Evolutionary conservation across 495 filamentous ascomycete species (phyloP).

Genomic region (Glarea lozoyensis): DNA sequence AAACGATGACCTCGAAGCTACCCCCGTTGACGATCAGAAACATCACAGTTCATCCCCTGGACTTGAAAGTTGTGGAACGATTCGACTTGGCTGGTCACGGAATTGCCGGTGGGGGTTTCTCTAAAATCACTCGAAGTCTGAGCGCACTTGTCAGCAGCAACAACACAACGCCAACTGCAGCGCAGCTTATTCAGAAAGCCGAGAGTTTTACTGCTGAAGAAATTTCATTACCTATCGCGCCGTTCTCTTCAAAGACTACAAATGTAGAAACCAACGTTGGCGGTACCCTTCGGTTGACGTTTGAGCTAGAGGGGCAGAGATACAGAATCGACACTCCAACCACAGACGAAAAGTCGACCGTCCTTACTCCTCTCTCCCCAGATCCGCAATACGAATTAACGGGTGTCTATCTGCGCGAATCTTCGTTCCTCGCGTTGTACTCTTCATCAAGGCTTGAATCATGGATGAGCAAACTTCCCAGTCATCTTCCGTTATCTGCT

Average conservation of each 20-base stretch:
- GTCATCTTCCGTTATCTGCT: constrained; percentile 62
- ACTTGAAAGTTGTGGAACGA: constrained; percentile 66
- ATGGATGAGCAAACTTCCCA: constrained; percentile 74
- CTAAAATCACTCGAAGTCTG: constrained; percentile 36
- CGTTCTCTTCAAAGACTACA: constrained; percentile 49
- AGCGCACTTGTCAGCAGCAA: constrained; percentile 33
- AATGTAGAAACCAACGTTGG: constrained; percentile 38
- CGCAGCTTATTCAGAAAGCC: constrained; percentile 38
- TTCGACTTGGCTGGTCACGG: constrained; percentile 43
- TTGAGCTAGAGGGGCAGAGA: constrained; percentile 49
- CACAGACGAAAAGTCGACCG: constrained; percentile 41
- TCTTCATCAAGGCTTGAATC: constrained; percentile 57
- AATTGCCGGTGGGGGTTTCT: constrained; percentile 11
- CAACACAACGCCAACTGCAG: constrained; percentile 25
- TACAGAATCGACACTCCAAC: constrained; percentile 56
- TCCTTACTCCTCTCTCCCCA: constrained; percentile 43
- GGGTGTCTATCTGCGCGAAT: constrained; percentile 56
- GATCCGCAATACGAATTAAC: constrained; percentile 57
- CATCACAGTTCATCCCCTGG: constrained; percentile 63
- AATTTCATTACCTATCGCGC: constrained; percentile 43
- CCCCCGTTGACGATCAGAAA: constrained; percentile 72
- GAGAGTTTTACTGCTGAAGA: constrained; percentile 47
- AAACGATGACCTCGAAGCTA: constrained; percentile 11
- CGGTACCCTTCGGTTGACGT: constrained; percentile 52
- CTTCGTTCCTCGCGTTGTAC: constrained; percentile 65